Evolutionary conservation across 345 rosid genomes (phyloP), one percentile per base, ranked within the genome.

Genomic region (Eucalyptus curtisii): DNA sequence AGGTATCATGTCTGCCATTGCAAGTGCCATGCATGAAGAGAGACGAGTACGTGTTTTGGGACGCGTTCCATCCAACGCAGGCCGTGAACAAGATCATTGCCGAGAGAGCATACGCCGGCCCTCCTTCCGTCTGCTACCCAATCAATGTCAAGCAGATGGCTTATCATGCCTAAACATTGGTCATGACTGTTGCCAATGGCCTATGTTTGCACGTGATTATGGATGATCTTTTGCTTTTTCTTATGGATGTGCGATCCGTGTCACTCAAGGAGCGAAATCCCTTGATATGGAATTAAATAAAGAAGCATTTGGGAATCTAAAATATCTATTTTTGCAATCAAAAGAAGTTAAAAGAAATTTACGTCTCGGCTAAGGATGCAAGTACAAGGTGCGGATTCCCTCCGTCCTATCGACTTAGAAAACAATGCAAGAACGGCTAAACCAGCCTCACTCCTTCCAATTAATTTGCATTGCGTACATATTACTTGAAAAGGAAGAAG

Each of bases 21-120:
- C 88, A 90, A 49, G 81, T 92, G 7, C 96, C 98, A 22, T 95
- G 98, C 89, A 88, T 86, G 9, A 89, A 93, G 50, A 93, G 97
- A 88, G 95, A 95, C 24, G 87, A 91, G 20, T 94, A 93, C 68
- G 90, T 94, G 45, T 95, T 96, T 71, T 95, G 96, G 98, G 97
- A 95, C 89, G 95, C 97, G 14, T 94, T 89, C 87, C 97, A 95
- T 86, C 97, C 97, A 31, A 94, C 97, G 1, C 91, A 95, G 92
- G 95, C 97, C 86, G 91, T 92, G 86, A 96, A 96, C 50, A 84
- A 89, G 76, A 93, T 95, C 53, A 86, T 96, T 40, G 96, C 96
- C 11, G 91, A 81, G 16, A 91, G 93, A 86, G 95, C 93, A 10
- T 93, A 88, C 40, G 88, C 90, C 20, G 97, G 96, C 37, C 90